These are phyloP conservation scores for Cystobasidium ongulense DNA, from an alignment of 768 basidiomycete species.

Conservation along the genomic window DNA sequence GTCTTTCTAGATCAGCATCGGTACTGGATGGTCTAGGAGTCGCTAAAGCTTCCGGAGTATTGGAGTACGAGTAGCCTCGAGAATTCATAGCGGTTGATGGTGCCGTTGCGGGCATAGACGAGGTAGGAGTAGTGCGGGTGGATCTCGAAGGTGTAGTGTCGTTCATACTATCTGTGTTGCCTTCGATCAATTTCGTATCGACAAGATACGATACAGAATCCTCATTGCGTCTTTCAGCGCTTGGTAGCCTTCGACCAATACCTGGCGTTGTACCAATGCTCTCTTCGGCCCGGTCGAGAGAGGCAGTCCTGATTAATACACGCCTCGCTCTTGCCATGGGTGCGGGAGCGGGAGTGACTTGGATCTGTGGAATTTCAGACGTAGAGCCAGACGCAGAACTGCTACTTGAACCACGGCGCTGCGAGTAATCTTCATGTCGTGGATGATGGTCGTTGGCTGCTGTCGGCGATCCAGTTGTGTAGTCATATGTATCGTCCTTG, in stretches of 20 bases:
- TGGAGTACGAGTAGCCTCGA: neutral
- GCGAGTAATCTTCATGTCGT: neutral
- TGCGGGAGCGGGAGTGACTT: neutral
- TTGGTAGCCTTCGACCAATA: neutral
- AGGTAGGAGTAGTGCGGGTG: neutral
- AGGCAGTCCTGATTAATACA: neutral
- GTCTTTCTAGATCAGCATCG: slow-evolving; percentile 47
- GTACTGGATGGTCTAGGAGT: slow-evolving; percentile 13
- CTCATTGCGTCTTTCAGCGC: neutral
- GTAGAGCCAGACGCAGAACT: neutral
- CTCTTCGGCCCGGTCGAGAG: neutral
- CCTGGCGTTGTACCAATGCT: slow-evolving; percentile 11
- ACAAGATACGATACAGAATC: neutral
- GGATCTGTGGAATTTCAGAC: neutral
- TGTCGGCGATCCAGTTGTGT: neutral
- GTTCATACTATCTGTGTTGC: neutral
- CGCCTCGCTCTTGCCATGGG: neutral
- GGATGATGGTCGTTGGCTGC: neutral
- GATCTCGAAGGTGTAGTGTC: neutral
- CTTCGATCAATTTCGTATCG: neutral
- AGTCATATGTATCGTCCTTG: neutral
- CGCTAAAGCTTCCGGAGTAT: neutral
- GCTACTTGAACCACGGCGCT: neutral
- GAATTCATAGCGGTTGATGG: slow-evolving; percentile 28
- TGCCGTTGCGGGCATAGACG: neutral